Evolutionary conservation across 2,329 filamentous ascomycete genomes (phyloP), one percentile per base, ranked within the genome.

Genomic region (Colletotrichum godetiae): DNA sequence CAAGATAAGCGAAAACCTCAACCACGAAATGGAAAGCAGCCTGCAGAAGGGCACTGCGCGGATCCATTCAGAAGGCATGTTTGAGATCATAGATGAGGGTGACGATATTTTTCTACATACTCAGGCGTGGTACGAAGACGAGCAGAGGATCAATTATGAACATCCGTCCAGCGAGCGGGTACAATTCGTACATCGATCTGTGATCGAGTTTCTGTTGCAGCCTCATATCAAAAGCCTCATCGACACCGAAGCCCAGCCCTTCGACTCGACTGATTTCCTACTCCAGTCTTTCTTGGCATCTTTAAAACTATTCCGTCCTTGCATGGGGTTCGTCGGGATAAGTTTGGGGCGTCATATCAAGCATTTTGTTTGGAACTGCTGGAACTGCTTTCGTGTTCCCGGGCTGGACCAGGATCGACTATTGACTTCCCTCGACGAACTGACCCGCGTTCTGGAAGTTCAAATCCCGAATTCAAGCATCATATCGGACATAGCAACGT

Each of bases 271-370:
- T 0, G 55, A 59, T 10, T 67, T 60, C 12, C 35, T 12, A 4
- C 19, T 58, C 2, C 56, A 67, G 29, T 29, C 64, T 22, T 52
- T 29, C 13, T 15, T 67, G 11, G 64, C 56, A 19, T 49, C 55
- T 12, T 3, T 60, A 3, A 67, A 60, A 8, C 0, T n/a, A 1
- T 67, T 60, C 13, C 29, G 7, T 12, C 64, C 64, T 1, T 60
- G 55, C 13, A 22, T 11, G 2, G 8, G 1, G 0, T 67, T 35
- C 6, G 29, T 46, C 37, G 10, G 19, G 27, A n/a, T 1, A 27
- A 49, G 4, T 2, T 52, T n/a, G 5, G 8, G 7, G 3, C 1
- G 1, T 11, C 1, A 1, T 2, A 19, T 42, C 22, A 2, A 15
- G 13, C 1, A 19, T 19, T 6, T 19, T 42, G 5, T 15, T 1